Base-by-base conservation (phyloP, 2,329 filamentous ascomycete genomes). In the Immersiporthe knoxdaviesiana region DNA sequence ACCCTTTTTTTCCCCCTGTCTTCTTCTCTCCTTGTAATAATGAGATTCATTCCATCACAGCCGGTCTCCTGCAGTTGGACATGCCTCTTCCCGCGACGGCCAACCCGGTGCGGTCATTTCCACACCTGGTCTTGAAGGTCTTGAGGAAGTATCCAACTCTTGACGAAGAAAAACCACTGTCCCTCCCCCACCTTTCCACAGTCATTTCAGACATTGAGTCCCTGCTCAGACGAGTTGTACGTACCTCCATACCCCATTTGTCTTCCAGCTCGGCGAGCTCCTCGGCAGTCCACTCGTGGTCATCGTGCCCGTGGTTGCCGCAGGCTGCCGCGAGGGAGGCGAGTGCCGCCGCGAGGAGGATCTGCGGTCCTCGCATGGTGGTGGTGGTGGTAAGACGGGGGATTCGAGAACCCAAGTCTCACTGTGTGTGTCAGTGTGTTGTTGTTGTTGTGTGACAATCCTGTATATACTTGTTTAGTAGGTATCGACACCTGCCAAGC, bases 181-280 rank as follows among this genome's bases (percentile, higher is more conserved):
- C 5, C 21, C 56, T 35, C 35, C 35, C 35, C 35, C 35, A 35
- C 63, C 21, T 44, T 12, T 39, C 37, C 11, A 7, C 18, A 11
- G 47, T 67, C n/a, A 21, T 39, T 37, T 66, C 35, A 7, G n/a
- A n/a, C n/a, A n/a, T n/a, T n/a, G n/a, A n/a, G 41, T 35, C 16
- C 2, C 44, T n/a, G 1, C 44, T 47, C 44, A 47, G 44, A 6
- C 39, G 14, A 41, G 24, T 30, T 62, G 11, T 18, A 74, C 83
- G 75, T 75, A 87, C 86, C 78, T 88, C 86, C 60, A 80, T 80
- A 1, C 85, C 85, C 86, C 86, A 88, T 82, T 87, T 88, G 63
- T 78, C 78, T 75, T 88, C 82, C 58, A 88, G 77, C 74, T 87
- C 85, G 21, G 82, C 82, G 32, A 85, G 76, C 69, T 85, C 81